Base-by-base conservation (phyloP, 2,329 filamentous ascomycete species). In the Dothidotthia symphoricarpi region DNA sequence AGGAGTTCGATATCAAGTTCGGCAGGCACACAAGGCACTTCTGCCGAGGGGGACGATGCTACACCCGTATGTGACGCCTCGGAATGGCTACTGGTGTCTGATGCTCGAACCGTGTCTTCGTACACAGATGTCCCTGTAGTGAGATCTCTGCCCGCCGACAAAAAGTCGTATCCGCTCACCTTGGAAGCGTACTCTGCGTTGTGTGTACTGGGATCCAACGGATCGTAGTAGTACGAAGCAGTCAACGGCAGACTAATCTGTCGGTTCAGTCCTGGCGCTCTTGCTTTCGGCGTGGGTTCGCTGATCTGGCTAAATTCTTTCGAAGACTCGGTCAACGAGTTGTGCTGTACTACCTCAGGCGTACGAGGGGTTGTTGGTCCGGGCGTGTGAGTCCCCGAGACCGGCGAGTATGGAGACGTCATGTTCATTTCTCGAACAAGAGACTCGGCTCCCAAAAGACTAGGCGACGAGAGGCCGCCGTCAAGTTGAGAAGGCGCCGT, bases 391-490 rank as follows among this genome's bases (percentile, higher is more conserved):
- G 53, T 55, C 11, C 57, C 59, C 2, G 69, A 72, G 19, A 54
- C 57, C 5, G 61, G 61, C 8, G 64, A 70, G 13, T 64, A 57
- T 7, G 69, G 69, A 6, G 71, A 73, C 16, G 67, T 65, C 69
- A 75, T 74, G 41, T 74, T 69, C 43, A 76, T 51, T 13, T 73
- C 72, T 25, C 71, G 63, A 16, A 76, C 68, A 45, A 74, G 51
- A 4, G 71, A 71, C 39, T 75, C 72, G 3, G 73, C 66, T 6
- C 73, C 73, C 9, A 70, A 48, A n/a, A 75, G 60, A 50, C 72
- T 75, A 2, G 66, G 42, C 9, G 61, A 64, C 7, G 61, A 61
- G 14, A 61, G 41, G 5, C 45, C 47, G n/a, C 49, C 47, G 15
- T 63, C 51, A 4, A 59, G 43, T 15, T 53, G 50, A 3, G 53